Evolutionary conservation across 164 flowering plant species (phyloP).

Genomic region (Chimonanthus salicifolius): DNA sequence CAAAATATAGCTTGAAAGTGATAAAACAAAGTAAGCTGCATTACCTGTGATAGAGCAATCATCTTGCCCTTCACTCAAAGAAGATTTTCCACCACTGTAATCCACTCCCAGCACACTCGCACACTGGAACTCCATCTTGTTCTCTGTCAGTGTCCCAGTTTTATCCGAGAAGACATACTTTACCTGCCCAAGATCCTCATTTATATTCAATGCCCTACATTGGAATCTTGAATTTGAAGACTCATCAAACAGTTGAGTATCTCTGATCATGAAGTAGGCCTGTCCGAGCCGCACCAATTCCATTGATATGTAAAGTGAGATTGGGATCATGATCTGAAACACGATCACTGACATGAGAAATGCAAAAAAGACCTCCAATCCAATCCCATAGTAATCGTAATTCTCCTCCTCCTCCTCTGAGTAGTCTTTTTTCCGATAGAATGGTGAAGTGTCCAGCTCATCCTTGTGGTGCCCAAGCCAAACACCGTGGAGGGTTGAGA

Average conservation of each 20-base stretch:
- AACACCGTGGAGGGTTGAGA: slow-evolving; percentile 57
- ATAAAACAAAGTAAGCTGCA: background rate
- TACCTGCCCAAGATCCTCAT: slow-evolving; percentile 96
- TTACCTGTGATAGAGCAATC: slow-evolving; percentile 57
- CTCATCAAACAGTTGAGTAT: slow-evolving; percentile 57
- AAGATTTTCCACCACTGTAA: slow-evolving; percentile 40
- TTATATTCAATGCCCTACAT: slow-evolving; percentile 94
- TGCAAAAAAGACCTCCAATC: slow-evolving; percentile 68
- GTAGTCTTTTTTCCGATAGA: slow-evolving; percentile 58
- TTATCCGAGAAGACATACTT: slow-evolving; percentile 93
- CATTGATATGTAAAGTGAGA: slow-evolving; percentile 96
- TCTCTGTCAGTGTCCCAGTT: slow-evolving; percentile 97
- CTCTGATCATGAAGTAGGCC: slow-evolving; percentile 92
- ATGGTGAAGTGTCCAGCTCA: slow-evolving; percentile 53
- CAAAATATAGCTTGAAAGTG: background rate
- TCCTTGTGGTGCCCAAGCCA: slow-evolving; percentile 71
- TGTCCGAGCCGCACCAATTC: slow-evolving; percentile 97
- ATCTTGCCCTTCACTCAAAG: slow-evolving; percentile 25
- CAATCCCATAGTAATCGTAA: slow-evolving; percentile 73
- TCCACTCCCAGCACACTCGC: slow-evolving; percentile 83
- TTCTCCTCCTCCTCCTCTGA: slow-evolving; percentile 27
- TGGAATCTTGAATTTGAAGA: slow-evolving; percentile 75
- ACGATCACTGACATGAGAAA: slow-evolving; percentile 94
- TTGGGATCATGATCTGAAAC: slow-evolving; percentile 97
- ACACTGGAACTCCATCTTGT: slow-evolving; percentile 97